Percentiles rank a stretch among this genome's conserved stretches.
Conservation (phyloP, 495 filamentous ascomycete genomes). For the Neurospora tetrasperma region DNA sequence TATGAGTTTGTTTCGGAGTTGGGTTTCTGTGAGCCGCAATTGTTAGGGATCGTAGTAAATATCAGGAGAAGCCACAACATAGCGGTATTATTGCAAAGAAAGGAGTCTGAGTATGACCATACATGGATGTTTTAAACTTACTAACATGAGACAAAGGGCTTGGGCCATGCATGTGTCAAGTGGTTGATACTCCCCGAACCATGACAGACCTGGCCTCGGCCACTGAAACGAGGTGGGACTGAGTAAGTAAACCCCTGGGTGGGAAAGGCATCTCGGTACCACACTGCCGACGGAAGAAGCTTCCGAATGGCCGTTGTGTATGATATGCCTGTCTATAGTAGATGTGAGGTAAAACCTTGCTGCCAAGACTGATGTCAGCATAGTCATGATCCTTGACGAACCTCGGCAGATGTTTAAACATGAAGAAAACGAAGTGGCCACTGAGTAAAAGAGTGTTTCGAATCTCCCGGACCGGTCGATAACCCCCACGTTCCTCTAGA, state of each 20-base stretch:
- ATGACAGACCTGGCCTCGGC: neutral
- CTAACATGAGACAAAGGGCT: neutral
- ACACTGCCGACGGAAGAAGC: neutral
- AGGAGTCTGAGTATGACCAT: neutral
- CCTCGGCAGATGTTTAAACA: neutral
- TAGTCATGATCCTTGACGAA: neutral
- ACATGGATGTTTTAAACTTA: neutral
- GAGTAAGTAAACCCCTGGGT: neutral
- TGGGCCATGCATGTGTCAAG: neutral
- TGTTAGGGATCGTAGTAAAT: neutral
- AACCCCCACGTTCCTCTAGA: neutral
- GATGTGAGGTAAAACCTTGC: neutral
- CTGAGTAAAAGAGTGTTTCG: neutral
- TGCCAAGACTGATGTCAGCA: neutral
- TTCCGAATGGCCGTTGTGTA: neutral
- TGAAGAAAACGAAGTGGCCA: neutral
- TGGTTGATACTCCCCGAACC: neutral
- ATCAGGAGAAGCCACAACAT: neutral
- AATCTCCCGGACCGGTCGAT: neutral
- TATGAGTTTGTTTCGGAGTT: neutral
- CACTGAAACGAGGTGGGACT: neutral
- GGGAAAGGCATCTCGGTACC: neutral
- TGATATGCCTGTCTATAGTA: neutral
- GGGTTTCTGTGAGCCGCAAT: neutral
- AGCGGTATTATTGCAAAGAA: neutral